phyloP scores from a whole-genome alignment of 164 flowering plant species.

The Sextonia rubra region DNA sequence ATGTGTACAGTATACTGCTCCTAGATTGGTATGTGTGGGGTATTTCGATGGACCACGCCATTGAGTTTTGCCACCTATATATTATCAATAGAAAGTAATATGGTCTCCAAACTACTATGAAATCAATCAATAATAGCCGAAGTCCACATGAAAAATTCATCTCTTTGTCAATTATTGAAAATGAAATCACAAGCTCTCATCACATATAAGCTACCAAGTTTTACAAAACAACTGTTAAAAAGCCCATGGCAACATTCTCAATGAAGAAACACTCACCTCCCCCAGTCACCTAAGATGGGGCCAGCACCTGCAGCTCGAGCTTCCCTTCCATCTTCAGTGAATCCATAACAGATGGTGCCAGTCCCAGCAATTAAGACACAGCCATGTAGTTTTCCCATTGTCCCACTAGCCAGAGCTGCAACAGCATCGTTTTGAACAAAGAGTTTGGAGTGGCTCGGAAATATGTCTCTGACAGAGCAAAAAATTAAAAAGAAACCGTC shows the following conservation, averaged over 20 bases:
- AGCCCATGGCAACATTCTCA: not conserved
- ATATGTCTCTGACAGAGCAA: conserved; percentile 54
- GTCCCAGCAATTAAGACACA: conserved; percentile 97
- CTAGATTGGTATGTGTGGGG: not conserved
- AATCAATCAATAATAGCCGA: not conserved
- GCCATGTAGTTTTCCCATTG: conserved; percentile 92
- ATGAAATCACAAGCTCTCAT: not conserved
- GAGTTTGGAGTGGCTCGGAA: conserved; percentile 61
- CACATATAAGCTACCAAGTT: not conserved
- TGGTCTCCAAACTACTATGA: not conserved
- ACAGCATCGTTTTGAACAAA: conserved; percentile 92
- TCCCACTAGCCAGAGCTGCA: conserved; percentile 95
- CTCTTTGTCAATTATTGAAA: not conserved
- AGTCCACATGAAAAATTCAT: not conserved
- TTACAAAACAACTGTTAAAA: not conserved
- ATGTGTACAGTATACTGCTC: not conserved
- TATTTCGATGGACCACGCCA: not conserved
- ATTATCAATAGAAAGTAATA: not conserved
- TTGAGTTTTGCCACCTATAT: not conserved
- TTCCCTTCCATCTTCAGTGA: conserved; percentile 86
- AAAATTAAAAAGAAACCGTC: not conserved
- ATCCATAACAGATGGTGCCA: conserved; percentile 84
- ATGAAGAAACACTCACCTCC: conserved; percentile 48
- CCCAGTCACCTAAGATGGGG: conserved; percentile 95
- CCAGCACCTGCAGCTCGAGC: conserved; percentile 99